phyloP scores from a whole-genome alignment of 2,329 filamentous ascomycete species.

The Uncinocarpus reesii region DNA sequence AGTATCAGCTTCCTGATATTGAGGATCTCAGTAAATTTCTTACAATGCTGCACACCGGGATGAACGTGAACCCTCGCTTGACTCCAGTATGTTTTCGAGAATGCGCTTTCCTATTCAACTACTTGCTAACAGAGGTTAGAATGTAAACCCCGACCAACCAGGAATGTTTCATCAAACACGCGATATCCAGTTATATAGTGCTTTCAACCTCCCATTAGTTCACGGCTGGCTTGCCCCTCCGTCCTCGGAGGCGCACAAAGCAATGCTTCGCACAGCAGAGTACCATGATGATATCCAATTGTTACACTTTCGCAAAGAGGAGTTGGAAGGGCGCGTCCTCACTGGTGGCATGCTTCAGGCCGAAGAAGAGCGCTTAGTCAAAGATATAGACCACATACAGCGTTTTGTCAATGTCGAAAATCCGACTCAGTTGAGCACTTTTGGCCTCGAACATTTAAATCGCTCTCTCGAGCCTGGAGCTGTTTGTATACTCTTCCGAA shows the following conservation, averaged over 20 bases:
- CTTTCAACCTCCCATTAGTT: slow-evolving; percentile 77
- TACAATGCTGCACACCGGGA: slow-evolving; percentile 80
- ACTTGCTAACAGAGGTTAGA: slow-evolving; percentile 35
- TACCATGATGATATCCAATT: slow-evolving; percentile 91
- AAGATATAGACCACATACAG: slow-evolving; percentile 77
- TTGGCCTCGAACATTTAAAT: slow-evolving; percentile 65
- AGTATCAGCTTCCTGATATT: slow-evolving; percentile 68
- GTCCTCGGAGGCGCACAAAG: slow-evolving; percentile 56
- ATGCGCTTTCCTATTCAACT: not conserved
- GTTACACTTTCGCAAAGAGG: slow-evolving; percentile 77
- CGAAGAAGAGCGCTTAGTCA: slow-evolving; percentile 67
- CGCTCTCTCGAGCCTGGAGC: slow-evolving; percentile 63
- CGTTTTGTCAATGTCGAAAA: slow-evolving; percentile 62
- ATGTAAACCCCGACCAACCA: slow-evolving; percentile 27
- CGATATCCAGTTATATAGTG: slow-evolving; percentile 84
- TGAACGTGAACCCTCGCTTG: slow-evolving; percentile 95
- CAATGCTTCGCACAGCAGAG: slow-evolving; percentile 62
- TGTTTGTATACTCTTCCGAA: slow-evolving; percentile 85
- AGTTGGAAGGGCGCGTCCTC: slow-evolving; percentile 68
- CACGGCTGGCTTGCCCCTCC: slow-evolving; percentile 77
- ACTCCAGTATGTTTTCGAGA: slow-evolving; percentile 49
- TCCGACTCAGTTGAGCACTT: slow-evolving; percentile 76
- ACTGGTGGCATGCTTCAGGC: slow-evolving; percentile 50
- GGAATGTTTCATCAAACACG: slow-evolving; percentile 78
- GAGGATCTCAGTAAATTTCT: slow-evolving; percentile 80